Percentiles rank a stretch among this genome's conserved stretches.
phyloP scores from a whole-genome alignment of 768 basidiomycete species.

The Auriscalpium microsporum region DNA sequence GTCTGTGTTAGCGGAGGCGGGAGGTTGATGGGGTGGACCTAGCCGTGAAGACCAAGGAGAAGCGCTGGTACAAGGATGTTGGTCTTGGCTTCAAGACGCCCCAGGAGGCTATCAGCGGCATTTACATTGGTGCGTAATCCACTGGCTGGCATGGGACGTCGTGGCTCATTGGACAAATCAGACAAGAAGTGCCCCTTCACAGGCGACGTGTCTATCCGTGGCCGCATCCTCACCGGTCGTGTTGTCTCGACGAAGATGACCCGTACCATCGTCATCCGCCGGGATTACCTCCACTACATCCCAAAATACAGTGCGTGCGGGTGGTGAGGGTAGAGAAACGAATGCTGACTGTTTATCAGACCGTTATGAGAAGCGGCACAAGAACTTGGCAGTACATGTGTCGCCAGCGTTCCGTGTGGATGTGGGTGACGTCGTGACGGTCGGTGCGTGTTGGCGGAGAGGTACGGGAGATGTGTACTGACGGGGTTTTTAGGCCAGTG shows the following conservation, averaged over 20 bases:
- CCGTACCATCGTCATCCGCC: constrained; percentile 93
- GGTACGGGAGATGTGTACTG: neutral
- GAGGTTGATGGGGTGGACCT: neutral
- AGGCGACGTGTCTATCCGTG: constrained; percentile 93
- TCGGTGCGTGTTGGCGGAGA: constrained; percentile 50
- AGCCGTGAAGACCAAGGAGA: constrained; percentile 92
- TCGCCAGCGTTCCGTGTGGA: constrained; percentile 99
- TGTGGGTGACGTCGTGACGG: constrained; percentile 87
- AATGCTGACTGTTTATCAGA: constrained; percentile 35
- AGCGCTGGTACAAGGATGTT: constrained; percentile 99
- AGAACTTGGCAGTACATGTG: constrained; percentile 94
- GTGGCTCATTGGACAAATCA: constrained; percentile 21
- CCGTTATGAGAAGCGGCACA: constrained; percentile 98
- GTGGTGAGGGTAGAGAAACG: neutral
- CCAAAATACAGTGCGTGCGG: constrained; percentile 88
- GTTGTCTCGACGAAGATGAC: constrained; percentile 99
- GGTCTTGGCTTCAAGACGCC: constrained; percentile 97
- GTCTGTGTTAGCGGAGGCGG: neutral
- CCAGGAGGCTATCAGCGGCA: constrained; percentile 87
- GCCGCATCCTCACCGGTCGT: constrained; percentile 96
- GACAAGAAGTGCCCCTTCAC: constrained; percentile 99
- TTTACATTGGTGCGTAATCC: constrained; percentile 78
- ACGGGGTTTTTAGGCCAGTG: constrained; percentile 68
- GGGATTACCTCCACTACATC: constrained; percentile 92
- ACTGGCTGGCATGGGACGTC: neutral